Evolutionary conservation across 2,329 filamentous ascomycete genomes (phyloP), one percentile per base, ranked within the genome.

Genomic region (Hortaea werneckii): DNA sequence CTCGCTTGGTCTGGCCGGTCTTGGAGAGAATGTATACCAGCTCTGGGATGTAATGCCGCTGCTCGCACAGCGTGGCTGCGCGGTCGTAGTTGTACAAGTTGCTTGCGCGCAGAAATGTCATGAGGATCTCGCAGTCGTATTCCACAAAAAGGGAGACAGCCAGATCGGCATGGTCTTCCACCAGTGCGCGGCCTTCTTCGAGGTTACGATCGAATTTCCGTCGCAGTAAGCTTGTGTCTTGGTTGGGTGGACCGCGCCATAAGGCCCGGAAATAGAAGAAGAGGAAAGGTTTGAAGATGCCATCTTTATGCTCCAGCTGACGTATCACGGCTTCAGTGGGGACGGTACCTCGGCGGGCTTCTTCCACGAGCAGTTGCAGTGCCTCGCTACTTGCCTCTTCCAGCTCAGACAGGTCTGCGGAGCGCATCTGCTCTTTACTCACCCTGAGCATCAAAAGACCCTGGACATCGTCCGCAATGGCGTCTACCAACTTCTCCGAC

Each of bases 21-120:
- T 95, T 95, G 49, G 88, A 94, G 58, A 96, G 84, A 1, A 98
- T 78, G 59, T 92, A 92, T 52, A 98, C 90, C n/a, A 96, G 77
- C 63, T 98, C 92, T 34, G 87, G 85, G 41, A 94, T 85, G 65
- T 85, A 96, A 54, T 83, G 80, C 54, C 79, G 77, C 10, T 74
- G 70, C 65, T 96, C 88, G 60, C 92, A 98, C 57, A 94, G 75
- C 70, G 77, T 52, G 68, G 85, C 64, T 68, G 87, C 79, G 75
- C 64, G 83, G 58, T 92, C 87, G 55, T 95, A 88, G n/a, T 80
- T 81, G 63, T 96, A 98, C 1, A 82, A 82, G 13, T 56, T 54
- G 6, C 87, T 89, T 6, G 87, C 92, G 58, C 86, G 86, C 28
- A 98, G 69, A 58, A 95, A 94, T 39, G 88, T 80, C 81, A 95